Evolutionary conservation across 2,329 filamentous ascomycete genomes (phyloP), one percentile per base, ranked within the genome.

Genomic region (Fusarium abutilonis): DNA sequence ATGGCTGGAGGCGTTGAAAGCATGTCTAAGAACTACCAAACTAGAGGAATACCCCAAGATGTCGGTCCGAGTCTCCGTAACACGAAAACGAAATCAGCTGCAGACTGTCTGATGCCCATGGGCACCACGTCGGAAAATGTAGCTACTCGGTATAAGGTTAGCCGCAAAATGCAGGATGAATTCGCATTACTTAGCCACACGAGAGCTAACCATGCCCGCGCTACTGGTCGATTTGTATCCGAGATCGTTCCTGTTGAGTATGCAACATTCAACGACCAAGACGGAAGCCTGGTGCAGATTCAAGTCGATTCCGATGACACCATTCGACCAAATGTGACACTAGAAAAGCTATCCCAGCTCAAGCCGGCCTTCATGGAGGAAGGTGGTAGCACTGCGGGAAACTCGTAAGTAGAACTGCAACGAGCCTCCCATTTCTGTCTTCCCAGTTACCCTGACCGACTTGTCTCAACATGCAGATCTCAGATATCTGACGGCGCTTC

Each of bases 101-200:
- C 84, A 32, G 93, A 97, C 73, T 97, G 93, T 74, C 86, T 97
- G 71, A 95, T 97, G 93, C 86, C 88, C 65, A 97, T 97, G 93
- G 93, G 93, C 0, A 78, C 93, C 52, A 97, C 93, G n/a, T 89
- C 87, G 6, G 93, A 97, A 80, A 96, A 96, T 70, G 92, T 97
- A 0, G 92, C 93, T 0, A 78, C 80, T 67, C 79, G 92, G 39
- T 95, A 96, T 71, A 84, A 85, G 9, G 85, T 97, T 19, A 82
- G 77, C 11, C 79, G 93, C 8, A 81, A 79, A 3, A 91, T 93
- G 64, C 92, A 96, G 77, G 93, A 97, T 72, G 87, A 82, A 1
- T 93, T 96, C 64, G 92, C 93, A 0, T 87, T 87, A 1, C 78
- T 85, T 63, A 90, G 86, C 19, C 93, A 97, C 74, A 78, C 78